These are phyloP conservation scores for Vitis hybrid DNA, from an alignment of 177 flowering plant species.

Conservation along the genomic window DNA sequence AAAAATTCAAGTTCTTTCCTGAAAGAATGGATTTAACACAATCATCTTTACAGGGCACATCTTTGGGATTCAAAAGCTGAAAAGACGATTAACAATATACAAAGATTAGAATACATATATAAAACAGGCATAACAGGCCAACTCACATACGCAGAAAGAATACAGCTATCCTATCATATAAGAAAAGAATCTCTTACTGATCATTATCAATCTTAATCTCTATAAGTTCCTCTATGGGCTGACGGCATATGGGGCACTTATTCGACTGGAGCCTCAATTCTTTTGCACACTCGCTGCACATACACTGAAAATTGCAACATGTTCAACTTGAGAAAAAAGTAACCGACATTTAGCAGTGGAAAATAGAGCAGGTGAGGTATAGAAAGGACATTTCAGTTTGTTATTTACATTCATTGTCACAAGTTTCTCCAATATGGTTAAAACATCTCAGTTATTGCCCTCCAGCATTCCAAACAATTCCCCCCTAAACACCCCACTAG, in stretches of 20 bases:
- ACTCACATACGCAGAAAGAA: constrained; percentile 11
- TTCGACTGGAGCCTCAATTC: constrained; percentile 75
- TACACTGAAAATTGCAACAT: constrained; percentile 58
- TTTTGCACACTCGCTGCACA: constrained; percentile 96
- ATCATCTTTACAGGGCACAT: not conserved
- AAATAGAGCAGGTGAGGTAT: not conserved
- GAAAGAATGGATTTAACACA: not conserved
- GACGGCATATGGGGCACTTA: constrained; percentile 95
- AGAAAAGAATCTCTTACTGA: constrained; percentile 25
- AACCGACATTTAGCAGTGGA: not conserved
- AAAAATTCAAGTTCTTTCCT: not conserved
- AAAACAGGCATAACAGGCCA: not conserved
- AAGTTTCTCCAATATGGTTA: not conserved
- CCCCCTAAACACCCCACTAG: not conserved
- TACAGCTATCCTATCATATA: constrained; percentile 15
- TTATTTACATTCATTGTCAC: not conserved
- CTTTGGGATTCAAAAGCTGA: not conserved
- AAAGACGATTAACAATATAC: not conserved
- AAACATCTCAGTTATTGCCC: not conserved
- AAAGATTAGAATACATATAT: not conserved
- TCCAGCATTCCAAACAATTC: not conserved
- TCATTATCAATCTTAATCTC: constrained; percentile 71
- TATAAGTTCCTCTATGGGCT: constrained; percentile 78
- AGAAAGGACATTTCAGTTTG: not conserved
- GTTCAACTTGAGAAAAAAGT: constrained; percentile 5